phyloP scores from a whole-genome alignment of 2,329 filamentous ascomycete genomes.

The Hypoxylon sp. region DNA sequence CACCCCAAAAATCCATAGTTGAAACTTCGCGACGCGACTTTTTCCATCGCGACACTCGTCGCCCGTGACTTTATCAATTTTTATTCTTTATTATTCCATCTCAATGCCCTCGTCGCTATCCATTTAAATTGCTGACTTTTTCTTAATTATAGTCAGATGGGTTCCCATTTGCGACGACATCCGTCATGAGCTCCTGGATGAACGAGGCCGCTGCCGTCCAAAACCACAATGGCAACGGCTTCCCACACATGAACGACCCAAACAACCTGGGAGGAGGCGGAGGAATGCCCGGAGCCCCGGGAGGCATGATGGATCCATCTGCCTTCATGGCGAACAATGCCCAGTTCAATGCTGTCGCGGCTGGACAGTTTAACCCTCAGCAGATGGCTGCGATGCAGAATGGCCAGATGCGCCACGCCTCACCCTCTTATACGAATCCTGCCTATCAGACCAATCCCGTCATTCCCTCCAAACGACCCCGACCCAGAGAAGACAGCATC shows the following conservation, averaged over 20 bases:
- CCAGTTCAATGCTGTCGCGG: slow-evolving; percentile 66
- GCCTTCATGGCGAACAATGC: slow-evolving; percentile 67
- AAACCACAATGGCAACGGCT: slow-evolving; percentile 75
- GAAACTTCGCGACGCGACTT: slow-evolving; percentile 55
- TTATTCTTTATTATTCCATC: slow-evolving; percentile 48
- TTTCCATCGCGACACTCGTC: slow-evolving; percentile 53
- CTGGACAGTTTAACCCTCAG: slow-evolving; percentile 62
- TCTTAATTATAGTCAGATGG: slow-evolving; percentile 56
- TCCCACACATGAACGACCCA: slow-evolving; percentile 70
- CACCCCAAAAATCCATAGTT: slow-evolving; percentile 45
- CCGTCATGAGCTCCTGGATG: slow-evolving; percentile 77
- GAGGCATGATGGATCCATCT: slow-evolving; percentile 70
- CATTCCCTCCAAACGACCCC: slow-evolving; percentile 87
- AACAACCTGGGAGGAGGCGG: slow-evolving; percentile 57
- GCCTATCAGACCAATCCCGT: slow-evolving; percentile 86
- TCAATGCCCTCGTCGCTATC: slow-evolving; percentile 53
- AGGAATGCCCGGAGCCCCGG: slow-evolving; percentile 38
- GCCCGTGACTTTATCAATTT: slow-evolving; percentile 51
- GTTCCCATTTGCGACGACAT: slow-evolving; percentile 56
- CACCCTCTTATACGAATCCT: slow-evolving; percentile 79
- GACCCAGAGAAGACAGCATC: slow-evolving; percentile 83
- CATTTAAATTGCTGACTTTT: slow-evolving; percentile 54
- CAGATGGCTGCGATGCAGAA: slow-evolving; percentile 76
- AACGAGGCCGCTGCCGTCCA: slow-evolving; percentile 71
- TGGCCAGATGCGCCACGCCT: slow-evolving; percentile 83